phyloP scores from a whole-genome alignment of 2,329 filamentous ascomycete genomes.

The Penicillium aurantiogriseum region DNA sequence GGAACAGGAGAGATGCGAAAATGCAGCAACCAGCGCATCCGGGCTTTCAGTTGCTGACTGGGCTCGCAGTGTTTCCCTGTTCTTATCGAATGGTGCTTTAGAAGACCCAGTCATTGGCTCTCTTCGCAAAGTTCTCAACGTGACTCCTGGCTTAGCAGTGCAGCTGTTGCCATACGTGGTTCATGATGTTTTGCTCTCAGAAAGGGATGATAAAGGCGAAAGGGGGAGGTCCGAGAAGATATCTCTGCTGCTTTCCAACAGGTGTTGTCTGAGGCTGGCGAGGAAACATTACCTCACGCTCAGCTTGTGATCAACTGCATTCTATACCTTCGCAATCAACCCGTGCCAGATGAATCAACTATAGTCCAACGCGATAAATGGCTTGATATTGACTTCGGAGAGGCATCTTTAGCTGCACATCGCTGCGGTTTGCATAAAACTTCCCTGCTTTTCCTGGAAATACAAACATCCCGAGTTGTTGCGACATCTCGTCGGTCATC shows the following conservation, averaged over 20 bases:
- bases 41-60: constrained; percentile 31
- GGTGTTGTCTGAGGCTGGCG: constrained; percentile 56
- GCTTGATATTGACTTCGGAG: constrained; percentile 77
- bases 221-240: constrained; percentile 57
- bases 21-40: constrained; percentile 19
- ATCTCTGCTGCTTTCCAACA: constrained; percentile 65
- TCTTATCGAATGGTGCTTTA: constrained; percentile 59
- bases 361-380: constrained; percentile 76
- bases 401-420: constrained; percentile 69
- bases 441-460: constrained; percentile 78
- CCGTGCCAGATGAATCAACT: constrained; percentile 70
- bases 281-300: constrained; percentile 58
- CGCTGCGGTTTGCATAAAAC: constrained; percentile 83
- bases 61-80: constrained; percentile 37
- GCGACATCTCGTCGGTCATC: constrained; percentile 68
- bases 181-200: constrained; percentile 72
- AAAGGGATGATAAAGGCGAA: constrained; percentile 61
- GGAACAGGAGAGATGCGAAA: constrained; percentile 19
- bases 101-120: constrained; percentile 68
- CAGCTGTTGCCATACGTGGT: constrained; percentile 78
- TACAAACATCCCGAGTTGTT: constrained; percentile 58
- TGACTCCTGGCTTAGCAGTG: constrained; percentile 68
- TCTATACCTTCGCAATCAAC: constrained; percentile 83
- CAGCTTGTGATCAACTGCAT: constrained; percentile 74
- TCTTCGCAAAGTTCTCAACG: constrained; percentile 63